Percentiles rank a stretch among this genome's conserved stretches.
phyloP scores from a whole-genome alignment of 2,329 filamentous ascomycete species.

The Paracorniculantispora psalliotae region DNA sequence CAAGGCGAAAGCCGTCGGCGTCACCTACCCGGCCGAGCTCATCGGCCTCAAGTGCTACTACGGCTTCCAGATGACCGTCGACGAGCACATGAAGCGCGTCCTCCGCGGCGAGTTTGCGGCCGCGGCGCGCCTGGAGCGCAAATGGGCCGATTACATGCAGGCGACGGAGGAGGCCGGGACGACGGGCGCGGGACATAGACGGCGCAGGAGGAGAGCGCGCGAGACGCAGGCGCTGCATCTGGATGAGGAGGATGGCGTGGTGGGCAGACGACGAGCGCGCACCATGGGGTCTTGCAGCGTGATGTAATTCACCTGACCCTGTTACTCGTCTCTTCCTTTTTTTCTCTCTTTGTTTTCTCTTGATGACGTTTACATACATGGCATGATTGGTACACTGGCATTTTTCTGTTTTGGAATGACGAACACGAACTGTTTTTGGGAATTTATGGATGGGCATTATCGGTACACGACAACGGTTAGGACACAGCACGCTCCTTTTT shows the following conservation, averaged over 20 bases:
- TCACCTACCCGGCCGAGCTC: constrained; percentile 68
- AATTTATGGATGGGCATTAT: not conserved
- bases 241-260: constrained; percentile 68
- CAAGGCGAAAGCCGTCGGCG: constrained; percentile 34
- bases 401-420: not conserved
- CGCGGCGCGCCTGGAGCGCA: constrained; percentile 75
- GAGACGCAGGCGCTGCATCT: constrained; percentile 78
- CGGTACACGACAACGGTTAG: constrained; percentile 7
- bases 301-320: constrained; percentile 55
- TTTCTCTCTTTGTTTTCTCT: not conserved
- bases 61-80: constrained; percentile 89
- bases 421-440: not conserved
- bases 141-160: constrained; percentile 95
- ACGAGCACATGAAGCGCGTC: constrained; percentile 87
- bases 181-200: constrained; percentile 58
- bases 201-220: constrained; percentile 70
- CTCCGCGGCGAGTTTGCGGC: constrained; percentile 68
- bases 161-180: constrained; percentile 77
- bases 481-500: constrained; percentile 7
- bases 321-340: not conserved
- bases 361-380: not conserved
- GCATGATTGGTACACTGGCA: not conserved
- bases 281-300: constrained; percentile 58
- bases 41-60: constrained; percentile 91
- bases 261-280: constrained; percentile 57